Percentiles rank a stretch among this genome's conserved stretches.
These are phyloP conservation scores for Trametes punicea DNA, from an alignment of 768 basidiomycete species.

Conservation along the genomic window DNA sequence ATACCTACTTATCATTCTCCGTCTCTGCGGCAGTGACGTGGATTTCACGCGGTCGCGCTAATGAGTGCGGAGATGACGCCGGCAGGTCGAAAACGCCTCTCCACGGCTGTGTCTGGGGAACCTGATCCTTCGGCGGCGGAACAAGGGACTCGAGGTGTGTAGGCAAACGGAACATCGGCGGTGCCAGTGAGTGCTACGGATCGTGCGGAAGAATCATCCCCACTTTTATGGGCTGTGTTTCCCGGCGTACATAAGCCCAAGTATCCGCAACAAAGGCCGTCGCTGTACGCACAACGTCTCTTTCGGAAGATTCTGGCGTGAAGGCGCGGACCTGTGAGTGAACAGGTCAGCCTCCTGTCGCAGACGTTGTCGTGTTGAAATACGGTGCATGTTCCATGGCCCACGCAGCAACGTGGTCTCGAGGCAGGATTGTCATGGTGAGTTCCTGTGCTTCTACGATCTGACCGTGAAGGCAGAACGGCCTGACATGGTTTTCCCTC, in stretches of 20 bases:
- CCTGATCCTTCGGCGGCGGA: constrained; percentile 50
- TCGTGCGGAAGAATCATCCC: constrained; percentile 9
- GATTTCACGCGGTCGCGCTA: constrained; percentile 45
- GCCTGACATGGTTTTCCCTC: background rate
- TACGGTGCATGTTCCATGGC: constrained; percentile 4
- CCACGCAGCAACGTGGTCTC: background rate
- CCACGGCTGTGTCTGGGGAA: constrained; percentile 47
- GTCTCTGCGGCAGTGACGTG: constrained; percentile 65
- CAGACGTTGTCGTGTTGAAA: constrained; percentile 1
- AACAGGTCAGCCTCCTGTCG: constrained; percentile 1
- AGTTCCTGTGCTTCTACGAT: background rate
- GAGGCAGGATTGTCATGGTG: constrained; percentile 15
- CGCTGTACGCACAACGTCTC: constrained; percentile 8
- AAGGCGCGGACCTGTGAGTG: background rate
- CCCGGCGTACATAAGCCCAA: constrained; percentile 17
- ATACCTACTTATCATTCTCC: constrained; percentile 65
- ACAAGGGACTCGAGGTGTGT: constrained; percentile 57
- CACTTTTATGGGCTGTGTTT: constrained; percentile 17
- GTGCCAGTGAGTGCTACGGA: constrained; percentile 12
- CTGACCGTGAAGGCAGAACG: background rate
- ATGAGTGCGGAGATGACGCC: constrained; percentile 44
- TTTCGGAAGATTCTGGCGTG: constrained; percentile 11
- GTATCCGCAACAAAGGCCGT: constrained; percentile 15
- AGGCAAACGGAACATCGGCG: constrained; percentile 49
- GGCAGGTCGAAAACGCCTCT: constrained; percentile 50